Percentiles rank a stretch among this genome's conserved stretches.
Evolutionary conservation across 768 basidiomycete genomes (phyloP).

Genomic region (Solioccasus polychromus): DNA sequence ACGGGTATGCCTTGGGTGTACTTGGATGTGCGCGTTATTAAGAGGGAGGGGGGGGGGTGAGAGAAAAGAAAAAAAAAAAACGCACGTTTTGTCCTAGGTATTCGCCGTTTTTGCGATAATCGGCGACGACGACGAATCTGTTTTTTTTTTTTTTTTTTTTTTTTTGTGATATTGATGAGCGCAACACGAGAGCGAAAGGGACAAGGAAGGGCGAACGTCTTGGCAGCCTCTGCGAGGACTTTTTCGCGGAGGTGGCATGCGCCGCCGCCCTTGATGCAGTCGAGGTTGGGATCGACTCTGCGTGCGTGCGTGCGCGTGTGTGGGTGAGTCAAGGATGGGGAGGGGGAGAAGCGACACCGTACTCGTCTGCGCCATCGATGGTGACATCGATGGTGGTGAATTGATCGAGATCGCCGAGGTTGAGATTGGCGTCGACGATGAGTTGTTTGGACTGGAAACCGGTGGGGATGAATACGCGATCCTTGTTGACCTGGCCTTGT

Average conservation of each 20-base stretch:
- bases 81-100: constrained; percentile 79
- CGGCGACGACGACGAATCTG: constrained; percentile 82
- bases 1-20: constrained; percentile 89
- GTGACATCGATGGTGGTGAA: constrained; percentile 93
- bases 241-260: constrained; percentile 97
- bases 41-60: not conserved
- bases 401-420: constrained; percentile 85
- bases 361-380: constrained; percentile 98
- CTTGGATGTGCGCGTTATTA: too few species aligned
- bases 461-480: constrained; percentile 87
- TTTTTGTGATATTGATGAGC: too few species aligned
- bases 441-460: constrained; percentile 97
- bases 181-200: constrained; percentile 26
- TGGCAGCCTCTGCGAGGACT: constrained; percentile 94
- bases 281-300: constrained; percentile 83
- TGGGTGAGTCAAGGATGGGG: not conserved
- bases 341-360: constrained; percentile 28
- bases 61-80: constrained; percentile 8
- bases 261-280: constrained; percentile 96
- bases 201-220: constrained; percentile 46
- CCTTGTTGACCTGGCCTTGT: constrained; percentile 76
- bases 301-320: not conserved
- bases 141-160: too few species aligned
- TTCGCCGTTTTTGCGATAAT: constrained; percentile 90
- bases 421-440: constrained; percentile 76